Evolutionary conservation across 305 asterid genomes (phyloP).

Genomic region (Solanum hybrid): DNA sequence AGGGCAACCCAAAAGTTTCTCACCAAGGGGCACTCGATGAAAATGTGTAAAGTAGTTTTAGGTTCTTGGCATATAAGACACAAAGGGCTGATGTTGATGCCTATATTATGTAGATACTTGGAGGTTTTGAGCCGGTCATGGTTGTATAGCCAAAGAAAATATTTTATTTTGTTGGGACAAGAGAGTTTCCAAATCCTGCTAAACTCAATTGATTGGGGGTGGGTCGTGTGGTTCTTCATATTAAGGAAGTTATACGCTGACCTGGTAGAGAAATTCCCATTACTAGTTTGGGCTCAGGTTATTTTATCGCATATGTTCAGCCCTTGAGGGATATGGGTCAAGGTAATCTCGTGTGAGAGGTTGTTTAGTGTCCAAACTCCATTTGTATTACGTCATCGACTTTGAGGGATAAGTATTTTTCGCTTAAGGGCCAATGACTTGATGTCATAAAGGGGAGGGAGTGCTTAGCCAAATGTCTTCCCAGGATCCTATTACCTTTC

Average conservation of each 20-base stretch:
- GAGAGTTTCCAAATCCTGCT: not conserved
- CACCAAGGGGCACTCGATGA: not conserved
- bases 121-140: not conserved
- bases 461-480: not conserved
- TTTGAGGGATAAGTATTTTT: not conserved
- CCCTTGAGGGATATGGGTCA: not conserved
- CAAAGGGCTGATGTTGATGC: not conserved
- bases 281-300: not conserved
- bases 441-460: not conserved
- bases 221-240: not conserved
- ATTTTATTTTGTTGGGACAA: not conserved
- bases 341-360: not conserved
- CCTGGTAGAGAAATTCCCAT: not conserved
- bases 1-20: not conserved
- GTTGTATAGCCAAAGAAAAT: not conserved
- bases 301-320: not conserved
- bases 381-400: not conserved
- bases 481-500: too few relatives aligned
- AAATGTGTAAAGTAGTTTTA: too few relatives aligned
- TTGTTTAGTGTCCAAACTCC: not conserved
- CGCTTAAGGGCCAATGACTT: not conserved
- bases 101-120: not conserved
- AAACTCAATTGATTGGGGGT: not conserved
- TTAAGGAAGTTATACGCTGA: not conserved
- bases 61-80: too few relatives aligned